These are phyloP conservation scores for Arabis hirsuta DNA, from an alignment of 345 rosid genomes.

Conservation along the genomic window DNA sequence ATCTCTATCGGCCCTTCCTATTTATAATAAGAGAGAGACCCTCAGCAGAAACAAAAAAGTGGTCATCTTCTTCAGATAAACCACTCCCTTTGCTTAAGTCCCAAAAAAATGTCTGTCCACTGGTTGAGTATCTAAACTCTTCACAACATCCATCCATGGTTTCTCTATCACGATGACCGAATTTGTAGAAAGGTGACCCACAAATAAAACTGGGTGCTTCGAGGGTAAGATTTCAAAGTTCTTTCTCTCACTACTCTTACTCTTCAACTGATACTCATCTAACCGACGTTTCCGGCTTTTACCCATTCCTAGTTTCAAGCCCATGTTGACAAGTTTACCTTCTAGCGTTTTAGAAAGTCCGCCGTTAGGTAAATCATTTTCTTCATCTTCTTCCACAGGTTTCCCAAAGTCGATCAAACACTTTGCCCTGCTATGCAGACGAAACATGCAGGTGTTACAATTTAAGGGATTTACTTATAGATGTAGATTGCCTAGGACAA, in stretches of 20 bases:
- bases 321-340: conserved; percentile 48
- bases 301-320: conserved; percentile 32
- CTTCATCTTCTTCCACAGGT: conserved; percentile 73
- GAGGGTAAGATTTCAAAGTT: conserved; percentile 80
- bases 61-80: conserved; percentile 20
- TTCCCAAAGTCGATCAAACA: conserved; percentile 80
- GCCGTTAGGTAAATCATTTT: conserved; percentile 52
- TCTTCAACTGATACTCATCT: conserved; percentile 53
- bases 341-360: conserved; percentile 54
- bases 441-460: conserved; percentile 2
- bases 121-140: conserved; percentile 71
- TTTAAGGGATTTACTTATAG: not conserved
- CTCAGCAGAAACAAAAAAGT: conserved; percentile 27
- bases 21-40: conserved; percentile 1
- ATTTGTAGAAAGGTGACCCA: conserved; percentile 78
- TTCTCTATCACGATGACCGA: conserved; percentile 81
- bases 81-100: conserved; percentile 43
- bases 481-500: not conserved
- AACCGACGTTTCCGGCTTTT: conserved; percentile 52
- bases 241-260: conserved; percentile 58
- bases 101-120: conserved; percentile 95
- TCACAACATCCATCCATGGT: conserved; percentile 92
- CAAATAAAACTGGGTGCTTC: conserved; percentile 85
- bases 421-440: conserved; percentile 72
- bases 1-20: conserved; percentile 10